Evolutionary conservation across 768 basidiomycete genomes (phyloP), one percentile per base, ranked within the genome.

Genomic region (Mycena amicta): DNA sequence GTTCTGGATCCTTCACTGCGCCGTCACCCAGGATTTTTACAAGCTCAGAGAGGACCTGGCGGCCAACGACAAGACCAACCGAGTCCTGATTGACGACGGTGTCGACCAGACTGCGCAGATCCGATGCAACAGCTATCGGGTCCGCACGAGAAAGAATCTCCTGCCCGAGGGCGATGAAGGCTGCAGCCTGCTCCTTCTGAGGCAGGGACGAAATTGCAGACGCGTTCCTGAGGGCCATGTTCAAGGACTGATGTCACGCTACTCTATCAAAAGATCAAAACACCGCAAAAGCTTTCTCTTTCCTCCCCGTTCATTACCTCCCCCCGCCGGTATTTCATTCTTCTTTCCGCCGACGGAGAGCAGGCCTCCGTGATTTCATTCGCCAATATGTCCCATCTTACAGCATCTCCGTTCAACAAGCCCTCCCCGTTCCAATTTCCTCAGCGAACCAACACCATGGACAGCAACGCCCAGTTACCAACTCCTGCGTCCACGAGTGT

Each of bases 131-230:
- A 8, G 43, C 6, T 8, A 72, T 66, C 22, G 74, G 74, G 64
- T 83, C 77, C 53, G 86, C 70, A n/a, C n/a, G n/a, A n/a, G n/a
- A n/a, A n/a, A 93, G 71, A 50, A 88, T 79, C 46, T 87, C 83
- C 30, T 84, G 80, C 52, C 95, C 82, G 31, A 93, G 80, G 18
- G 87, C 73, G 40, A 87, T 79, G 66, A 88, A 93, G 4, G 86
- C 89, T 6, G 87, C 79, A 0, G 85, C 91, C 67, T 93, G 93
- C 76, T 95, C 92, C 67, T 93, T 94, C 74, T 95, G 93, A 51
- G 75, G 79, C 65, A 92, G 83, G 23, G 82, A 62, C 1, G 83
- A 76, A 54, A 87, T 78, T 61, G 89, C n/a, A n/a, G n/a, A n/a
- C n/a, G n/a, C n/a, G n/a, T n/a, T n/a, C n/a, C n/a, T n/a, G n/a